Percentiles rank a stretch among this genome's conserved stretches.
phyloP scores from a whole-genome alignment of 352 stramenopile genomes.

The Ochromonadaceae sp. region DNA sequence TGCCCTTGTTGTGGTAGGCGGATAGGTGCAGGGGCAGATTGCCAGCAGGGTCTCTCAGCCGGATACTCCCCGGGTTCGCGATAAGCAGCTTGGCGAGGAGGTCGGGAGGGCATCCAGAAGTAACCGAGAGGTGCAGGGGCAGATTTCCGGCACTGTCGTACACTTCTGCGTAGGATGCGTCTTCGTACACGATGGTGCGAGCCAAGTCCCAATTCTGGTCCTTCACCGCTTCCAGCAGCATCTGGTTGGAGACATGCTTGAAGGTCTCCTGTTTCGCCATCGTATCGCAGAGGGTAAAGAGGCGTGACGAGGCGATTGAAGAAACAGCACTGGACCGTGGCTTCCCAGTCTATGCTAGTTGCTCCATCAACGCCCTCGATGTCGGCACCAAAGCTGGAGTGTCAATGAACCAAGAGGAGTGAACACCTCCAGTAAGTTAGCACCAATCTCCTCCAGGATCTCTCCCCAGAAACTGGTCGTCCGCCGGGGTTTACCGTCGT shows the following conservation, averaged over 20 bases:
- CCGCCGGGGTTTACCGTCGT: too few species aligned
- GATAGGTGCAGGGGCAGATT: constrained; percentile 4
- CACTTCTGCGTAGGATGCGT: constrained; percentile 2
- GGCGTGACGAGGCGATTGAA: too few species aligned
- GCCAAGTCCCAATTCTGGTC: neutral
- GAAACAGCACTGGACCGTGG: too few species aligned
- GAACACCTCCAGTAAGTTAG: too few species aligned
- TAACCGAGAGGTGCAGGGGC: neutral
- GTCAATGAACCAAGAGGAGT: too few species aligned
- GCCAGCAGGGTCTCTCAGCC: neutral
- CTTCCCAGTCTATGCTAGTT: too few species aligned
- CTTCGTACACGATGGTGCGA: constrained; percentile 9
- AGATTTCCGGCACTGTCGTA: neutral
- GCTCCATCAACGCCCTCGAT: too few species aligned
- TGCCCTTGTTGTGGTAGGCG: neutral
- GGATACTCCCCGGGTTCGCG: neutral
- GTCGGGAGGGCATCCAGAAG: neutral
- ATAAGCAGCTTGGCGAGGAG: neutral
- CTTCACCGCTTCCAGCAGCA: constrained; percentile 1
- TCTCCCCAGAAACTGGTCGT: too few species aligned
- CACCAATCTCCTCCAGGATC: too few species aligned
- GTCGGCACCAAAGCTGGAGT: too few species aligned
- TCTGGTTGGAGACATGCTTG: neutral
- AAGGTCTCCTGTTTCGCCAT: neutral
- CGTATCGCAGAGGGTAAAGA: too few species aligned